A percentile compares a stretch with the other conserved stretches of the same genome.
These are phyloP conservation scores for Talaromyces albobiverticillius DNA, from an alignment of 2,329 filamentous ascomycete genomes.

Conservation along the genomic window DNA sequence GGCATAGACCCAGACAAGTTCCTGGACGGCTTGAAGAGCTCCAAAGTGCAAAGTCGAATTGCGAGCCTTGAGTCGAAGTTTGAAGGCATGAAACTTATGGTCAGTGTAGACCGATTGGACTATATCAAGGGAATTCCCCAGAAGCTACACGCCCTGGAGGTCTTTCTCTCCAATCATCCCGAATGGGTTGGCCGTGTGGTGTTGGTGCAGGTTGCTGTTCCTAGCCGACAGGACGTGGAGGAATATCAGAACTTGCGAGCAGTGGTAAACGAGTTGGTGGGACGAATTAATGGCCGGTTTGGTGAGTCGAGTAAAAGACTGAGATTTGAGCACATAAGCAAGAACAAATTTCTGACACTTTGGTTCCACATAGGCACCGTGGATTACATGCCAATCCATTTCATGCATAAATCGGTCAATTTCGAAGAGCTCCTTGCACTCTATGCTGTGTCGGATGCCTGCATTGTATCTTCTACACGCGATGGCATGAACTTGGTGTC, in stretches of 20 bases:
- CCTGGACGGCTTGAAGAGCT: slow-evolving; percentile 78
- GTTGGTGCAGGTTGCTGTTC: slow-evolving; percentile 91
- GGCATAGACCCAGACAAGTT: slow-evolving; percentile 98
- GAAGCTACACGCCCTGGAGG: slow-evolving; percentile 92
- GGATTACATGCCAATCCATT: slow-evolving; percentile 98
- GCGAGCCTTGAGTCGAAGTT: slow-evolving; percentile 83
- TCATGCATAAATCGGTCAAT: slow-evolving; percentile 91
- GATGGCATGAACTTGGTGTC: slow-evolving; percentile 99
- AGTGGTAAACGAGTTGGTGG: slow-evolving; percentile 94
- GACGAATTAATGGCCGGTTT: slow-evolving; percentile 94
- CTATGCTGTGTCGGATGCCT: slow-evolving; percentile 88
- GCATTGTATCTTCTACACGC: slow-evolving; percentile 89
- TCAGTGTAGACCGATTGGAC: slow-evolving; percentile 92
- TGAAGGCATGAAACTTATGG: slow-evolving; percentile 91
- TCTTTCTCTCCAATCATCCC: slow-evolving; percentile 93
- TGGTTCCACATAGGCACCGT: slow-evolving; percentile 63
- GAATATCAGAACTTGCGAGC: slow-evolving; percentile 96
- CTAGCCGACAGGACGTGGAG: slow-evolving; percentile 91
- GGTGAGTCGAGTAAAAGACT: slow-evolving; percentile 42
- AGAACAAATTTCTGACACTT: slow-evolving; percentile 12
- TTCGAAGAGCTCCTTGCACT: slow-evolving; percentile 94
- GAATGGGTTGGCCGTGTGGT: slow-evolving; percentile 99
- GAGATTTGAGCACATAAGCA: no score
- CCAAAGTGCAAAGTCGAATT: slow-evolving; percentile 84
- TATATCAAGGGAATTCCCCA: slow-evolving; percentile 99